phyloP scores from a whole-genome alignment of 805 yeast species.

The Candida rishiriensis region DNA sequence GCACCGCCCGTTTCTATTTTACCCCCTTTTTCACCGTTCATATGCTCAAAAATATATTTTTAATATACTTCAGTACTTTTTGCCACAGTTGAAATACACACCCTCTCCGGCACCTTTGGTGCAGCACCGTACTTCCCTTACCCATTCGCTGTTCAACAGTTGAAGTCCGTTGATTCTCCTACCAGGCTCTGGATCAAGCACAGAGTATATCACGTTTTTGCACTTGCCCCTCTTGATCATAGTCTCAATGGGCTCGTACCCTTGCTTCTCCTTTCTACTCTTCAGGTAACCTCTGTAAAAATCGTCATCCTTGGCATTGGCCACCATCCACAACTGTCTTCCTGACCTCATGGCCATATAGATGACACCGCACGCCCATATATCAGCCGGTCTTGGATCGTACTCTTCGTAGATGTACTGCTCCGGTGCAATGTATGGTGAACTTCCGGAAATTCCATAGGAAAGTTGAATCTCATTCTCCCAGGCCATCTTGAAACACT shows the following conservation, averaged over 20 bases:
- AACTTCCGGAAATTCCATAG: conserved; percentile 78
- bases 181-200: conserved; percentile 85
- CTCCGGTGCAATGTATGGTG: conserved; percentile 91
- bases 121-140: conserved; percentile 79
- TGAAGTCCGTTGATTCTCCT: conserved; percentile 87
- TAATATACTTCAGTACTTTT: too few relatives aligned
- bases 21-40: too few relatives aligned
- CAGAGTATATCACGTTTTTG: conserved; percentile 87
- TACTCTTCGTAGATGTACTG: conserved; percentile 62
- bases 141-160: conserved; percentile 92
- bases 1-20: too few relatives aligned
- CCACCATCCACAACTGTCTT: conserved; percentile 85
- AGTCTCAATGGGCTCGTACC: conserved; percentile 87
- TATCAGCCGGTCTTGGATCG: conserved; percentile 79
- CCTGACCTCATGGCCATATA: conserved; percentile 96
- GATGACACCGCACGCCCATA: conserved; percentile 92
- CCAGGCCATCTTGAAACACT: conserved; percentile 84
- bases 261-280: conserved; percentile 76
- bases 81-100: background rate
- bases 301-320: conserved; percentile 70
- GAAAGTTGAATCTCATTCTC: conserved; percentile 65
- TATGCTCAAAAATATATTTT: too few relatives aligned
- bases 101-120: conserved; percentile 16
- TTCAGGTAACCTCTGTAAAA: conserved; percentile 70
- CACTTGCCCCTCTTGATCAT: conserved; percentile 77